Conservation (phyloP, 2,329 filamentous ascomycete species). For the Lomentospora prolificans region DNA sequence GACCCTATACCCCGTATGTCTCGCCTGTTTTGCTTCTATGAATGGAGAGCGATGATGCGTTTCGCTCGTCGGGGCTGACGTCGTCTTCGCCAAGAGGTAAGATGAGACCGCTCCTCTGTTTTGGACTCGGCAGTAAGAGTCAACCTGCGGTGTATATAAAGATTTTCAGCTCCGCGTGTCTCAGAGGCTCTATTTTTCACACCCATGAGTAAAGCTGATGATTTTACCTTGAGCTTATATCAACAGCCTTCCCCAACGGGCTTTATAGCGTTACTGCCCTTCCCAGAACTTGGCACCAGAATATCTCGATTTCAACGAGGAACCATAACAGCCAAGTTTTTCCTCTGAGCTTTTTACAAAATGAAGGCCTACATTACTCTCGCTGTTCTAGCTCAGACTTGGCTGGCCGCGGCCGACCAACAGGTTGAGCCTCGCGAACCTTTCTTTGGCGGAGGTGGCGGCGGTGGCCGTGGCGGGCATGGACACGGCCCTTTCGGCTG, state of each 20-base stretch:
- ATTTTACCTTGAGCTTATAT: not conserved
- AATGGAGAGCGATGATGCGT: not conserved
- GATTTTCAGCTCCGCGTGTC: not conserved
- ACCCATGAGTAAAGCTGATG: not conserved
- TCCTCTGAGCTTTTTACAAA: no score
- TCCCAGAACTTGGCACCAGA: no score
- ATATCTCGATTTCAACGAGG: no score
- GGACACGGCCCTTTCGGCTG: conserved; percentile 6
- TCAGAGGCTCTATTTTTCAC: not conserved
- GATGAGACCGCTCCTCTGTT: not conserved
- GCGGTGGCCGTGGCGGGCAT: conserved; percentile 6
- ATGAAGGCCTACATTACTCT: conserved; percentile 10
- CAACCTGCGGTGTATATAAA: not conserved
- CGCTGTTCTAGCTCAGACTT: conserved; percentile 4
- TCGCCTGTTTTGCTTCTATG: not conserved
- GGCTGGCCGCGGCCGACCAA: not conserved
- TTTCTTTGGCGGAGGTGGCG: conserved; percentile 8
- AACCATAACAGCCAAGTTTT: no score
- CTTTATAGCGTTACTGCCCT: no score
- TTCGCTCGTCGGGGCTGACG: not conserved
- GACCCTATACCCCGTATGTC: not conserved
- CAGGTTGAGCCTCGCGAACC: conserved; percentile 1
- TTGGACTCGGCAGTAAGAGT: not conserved
- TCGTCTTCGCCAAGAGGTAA: not conserved
- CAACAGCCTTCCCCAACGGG: not conserved